Base-by-base conservation (phyloP, 164 flowering plant species). In the Dillenia turbinata region DNA sequence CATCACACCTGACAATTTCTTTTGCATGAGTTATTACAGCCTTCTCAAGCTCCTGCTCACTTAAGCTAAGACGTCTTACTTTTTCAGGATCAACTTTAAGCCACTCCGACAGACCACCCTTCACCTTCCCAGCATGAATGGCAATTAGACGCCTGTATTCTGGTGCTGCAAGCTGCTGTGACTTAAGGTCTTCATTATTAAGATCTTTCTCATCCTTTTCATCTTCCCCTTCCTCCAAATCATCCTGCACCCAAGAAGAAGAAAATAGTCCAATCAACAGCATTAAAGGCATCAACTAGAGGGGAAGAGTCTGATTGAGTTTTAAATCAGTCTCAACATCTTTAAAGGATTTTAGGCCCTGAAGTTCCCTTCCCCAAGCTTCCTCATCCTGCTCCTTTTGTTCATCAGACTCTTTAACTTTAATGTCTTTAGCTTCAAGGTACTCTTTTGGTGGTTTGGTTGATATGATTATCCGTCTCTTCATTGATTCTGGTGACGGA, bases 381-480 rank as follows among this genome's bases (percentile, higher is more conserved):
- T 76, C 83, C 62, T 76, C 81, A 22, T 71, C 83, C 59, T 78
- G 81, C 10, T 60, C 73, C 54, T 57, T 74, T 61, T 67, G 73
- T 43, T 73, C n/a, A 44, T 46, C 81, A 58, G 12, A 47, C 47
- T 63, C 80, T 54, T 54, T 72, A 12, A 68, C 78, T 60, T 72
- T 76, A 26, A 12, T 50, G 10, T 78, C 79, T 69, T 84, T 86
- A 60, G 77, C 72, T 64, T 82, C 62, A 53, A 84, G 83, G 66
- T 86, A 84, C 60, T 84, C 89, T 66, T 87, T 85, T 22, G 90
- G 93, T 56, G 93, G 93, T 71, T 85, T 87, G 9, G 93, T 87
- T 33, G 93, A 87, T 67, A 87, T 78, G 33, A 87, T 81, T 60
- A 87, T 60, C 68, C 77, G 63, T 47, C 24, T 73, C 73, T 83